Evolutionary conservation across 192 early-diverging fungal species (phyloP).

Genomic region (Coemansia sp.): DNA sequence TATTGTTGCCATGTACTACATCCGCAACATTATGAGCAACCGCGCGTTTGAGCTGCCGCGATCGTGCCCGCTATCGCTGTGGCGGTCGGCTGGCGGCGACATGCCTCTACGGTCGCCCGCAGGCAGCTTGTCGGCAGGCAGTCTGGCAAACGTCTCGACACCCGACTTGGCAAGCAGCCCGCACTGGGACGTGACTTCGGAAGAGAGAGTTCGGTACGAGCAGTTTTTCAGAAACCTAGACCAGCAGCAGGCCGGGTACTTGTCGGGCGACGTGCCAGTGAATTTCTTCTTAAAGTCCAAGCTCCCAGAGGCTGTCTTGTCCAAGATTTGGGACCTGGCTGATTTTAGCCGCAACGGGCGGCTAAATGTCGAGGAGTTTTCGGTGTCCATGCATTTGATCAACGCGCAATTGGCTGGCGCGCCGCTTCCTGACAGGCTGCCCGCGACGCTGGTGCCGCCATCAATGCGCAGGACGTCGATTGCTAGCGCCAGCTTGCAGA

Average conservation of each 20-base stretch:
- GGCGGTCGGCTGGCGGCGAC: constrained; percentile 50
- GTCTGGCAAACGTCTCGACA: constrained; percentile 26
- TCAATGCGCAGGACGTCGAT: constrained; percentile 37
- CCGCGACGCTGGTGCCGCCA: constrained; percentile 45
- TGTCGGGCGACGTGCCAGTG: constrained; percentile 70
- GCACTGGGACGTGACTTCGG: constrained; percentile 70
- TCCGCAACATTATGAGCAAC: constrained; percentile 76
- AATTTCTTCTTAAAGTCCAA: constrained; percentile 78
- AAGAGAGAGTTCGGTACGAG: constrained; percentile 72
- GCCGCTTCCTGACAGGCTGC: constrained; percentile 51
- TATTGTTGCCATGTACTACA: constrained; percentile 84
- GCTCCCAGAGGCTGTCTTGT: constrained; percentile 61
- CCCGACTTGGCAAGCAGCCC: constrained; percentile 18
- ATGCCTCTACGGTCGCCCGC: constrained; percentile 29
- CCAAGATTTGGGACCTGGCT: constrained; percentile 77
- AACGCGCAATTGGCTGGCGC: constrained; percentile 55
- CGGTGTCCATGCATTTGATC: constrained; percentile 77
- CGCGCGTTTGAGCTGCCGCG: constrained; percentile 64
- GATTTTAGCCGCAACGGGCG: constrained; percentile 60
- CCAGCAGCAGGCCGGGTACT: constrained; percentile 52
- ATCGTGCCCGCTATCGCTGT: constrained; percentile 61
- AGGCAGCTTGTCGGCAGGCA: constrained; percentile 23
- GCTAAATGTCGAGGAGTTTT: constrained; percentile 69
- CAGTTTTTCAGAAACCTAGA: constrained; percentile 76
- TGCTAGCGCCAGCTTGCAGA: constrained; percentile 34